Evolutionary conservation across 306 rosid genomes (phyloP), one percentile per base, ranked within the genome.

Genomic region (Begonia masoniana): DNA sequence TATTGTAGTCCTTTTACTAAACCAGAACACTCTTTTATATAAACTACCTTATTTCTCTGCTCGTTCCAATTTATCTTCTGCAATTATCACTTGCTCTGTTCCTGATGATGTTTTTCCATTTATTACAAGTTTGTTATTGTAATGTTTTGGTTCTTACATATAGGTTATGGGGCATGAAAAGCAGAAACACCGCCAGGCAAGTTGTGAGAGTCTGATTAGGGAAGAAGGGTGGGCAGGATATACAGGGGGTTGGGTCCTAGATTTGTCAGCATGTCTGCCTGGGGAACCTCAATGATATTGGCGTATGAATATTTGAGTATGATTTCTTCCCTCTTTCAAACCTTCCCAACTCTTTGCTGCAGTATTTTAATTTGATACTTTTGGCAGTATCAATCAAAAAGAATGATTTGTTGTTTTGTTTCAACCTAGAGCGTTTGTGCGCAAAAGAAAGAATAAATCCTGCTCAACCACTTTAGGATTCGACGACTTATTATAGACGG

Each of bases 261-360:
- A 70, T 85, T 89, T 68, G 60, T 89, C 78, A 89, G 97, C 77
- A 78, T 74, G 87, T 89, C 97, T 0, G 87, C 87, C 2, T 89
- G 95, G 97, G 97, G 97, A 47, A 89, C 97, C 47, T 89, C 97
- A 21, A 85, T 89, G 97, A 80, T 89, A 55, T 51, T 89, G 78
- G 52, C 87, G 50, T 85, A 89, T 62, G 97, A 89, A 74, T 89
- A 89, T 66, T 72, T 82, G 55, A 89, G 95, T 89, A 84, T 51
- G 56, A 56, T 63, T 61, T 65, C 63, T 67, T 63, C 57, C 55
- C 42, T 65, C 52, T 47, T 26, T 31, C 7, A 31, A 31, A 31
- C 39, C 7, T 1, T 6, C 0, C 1, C 5, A 31, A 31, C 39
- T 26, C 35, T 26, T 26, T 26, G 35, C 35, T 26, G 35, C 35